Percentiles rank a stretch among this genome's conserved stretches.
These are phyloP conservation scores for Ceriops decandra DNA, from an alignment of 345 rosid genomes.

Conservation along the genomic window DNA sequence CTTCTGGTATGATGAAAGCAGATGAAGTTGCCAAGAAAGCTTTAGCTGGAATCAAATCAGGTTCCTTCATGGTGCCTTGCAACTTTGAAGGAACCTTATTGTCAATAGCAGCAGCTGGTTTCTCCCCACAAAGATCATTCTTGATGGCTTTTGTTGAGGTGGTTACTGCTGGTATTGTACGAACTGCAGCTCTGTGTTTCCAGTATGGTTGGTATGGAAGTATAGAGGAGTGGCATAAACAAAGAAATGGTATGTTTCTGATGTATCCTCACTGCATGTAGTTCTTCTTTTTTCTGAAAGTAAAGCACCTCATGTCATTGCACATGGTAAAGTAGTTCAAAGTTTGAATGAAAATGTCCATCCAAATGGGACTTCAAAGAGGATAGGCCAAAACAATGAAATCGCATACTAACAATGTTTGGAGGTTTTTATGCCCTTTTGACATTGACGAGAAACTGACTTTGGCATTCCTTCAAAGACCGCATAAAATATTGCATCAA, in stretches of 20 bases:
- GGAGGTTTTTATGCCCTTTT: too few species aligned
- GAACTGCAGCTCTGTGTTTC: slow-evolving; percentile 49
- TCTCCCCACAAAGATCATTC: slow-evolving; percentile 72
- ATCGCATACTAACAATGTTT: too few species aligned
- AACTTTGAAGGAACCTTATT: slow-evolving; percentile 64
- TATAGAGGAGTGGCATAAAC: slow-evolving; percentile 31
- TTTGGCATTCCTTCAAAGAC: too few species aligned
- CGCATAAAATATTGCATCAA: too few species aligned
- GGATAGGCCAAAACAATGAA: too few species aligned
- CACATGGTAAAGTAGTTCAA: too few species aligned
- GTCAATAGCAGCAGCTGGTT: slow-evolving; percentile 62
- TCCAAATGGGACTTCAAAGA: too few species aligned
- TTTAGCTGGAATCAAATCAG: slow-evolving; percentile 62
- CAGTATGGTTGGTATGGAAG: slow-evolving; percentile 75
- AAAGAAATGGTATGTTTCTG: slow-evolving; percentile 27
- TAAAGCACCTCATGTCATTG: too few species aligned
- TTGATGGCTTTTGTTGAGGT: slow-evolving; percentile 78
- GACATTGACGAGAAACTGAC: too few species aligned
- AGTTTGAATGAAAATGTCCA: too few species aligned
- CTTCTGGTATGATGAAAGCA: slow-evolving; percentile 68
- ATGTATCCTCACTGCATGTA: slow-evolving; percentile 24
- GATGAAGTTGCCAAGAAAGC: slow-evolving; percentile 73
- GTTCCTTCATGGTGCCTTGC: slow-evolving; percentile 63
- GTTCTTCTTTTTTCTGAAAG: neutral
- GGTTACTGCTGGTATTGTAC: slow-evolving; percentile 45